A percentile compares a stretch with the other conserved stretches of the same genome.
Evolutionary conservation across 805 yeast species (phyloP).

Genomic region (Metschnikowia similis): DNA sequence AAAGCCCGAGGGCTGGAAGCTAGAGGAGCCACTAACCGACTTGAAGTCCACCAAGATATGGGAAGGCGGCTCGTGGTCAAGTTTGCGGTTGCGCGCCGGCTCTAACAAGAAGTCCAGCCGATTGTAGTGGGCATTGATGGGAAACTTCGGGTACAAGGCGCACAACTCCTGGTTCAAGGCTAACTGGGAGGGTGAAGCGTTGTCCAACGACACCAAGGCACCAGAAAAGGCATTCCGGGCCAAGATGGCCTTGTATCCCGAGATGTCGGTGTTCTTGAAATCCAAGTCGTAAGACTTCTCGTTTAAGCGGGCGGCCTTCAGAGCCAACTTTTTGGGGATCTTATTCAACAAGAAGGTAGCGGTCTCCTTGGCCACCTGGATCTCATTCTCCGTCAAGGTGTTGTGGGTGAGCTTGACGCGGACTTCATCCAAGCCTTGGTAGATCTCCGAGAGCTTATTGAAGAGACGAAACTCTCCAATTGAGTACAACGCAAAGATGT

Average conservation of each 20-base stretch:
- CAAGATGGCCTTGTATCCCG: slow-evolving; percentile 65
- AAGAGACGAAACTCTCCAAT: slow-evolving; percentile 65
- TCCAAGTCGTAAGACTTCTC: slow-evolving; percentile 38
- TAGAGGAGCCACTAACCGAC: slow-evolving; percentile 57
- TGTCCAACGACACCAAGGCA: slow-evolving; percentile 42
- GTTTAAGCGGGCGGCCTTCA: slow-evolving; percentile 37
- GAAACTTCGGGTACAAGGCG: slow-evolving; percentile 72
- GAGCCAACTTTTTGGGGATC: slow-evolving; percentile 56
- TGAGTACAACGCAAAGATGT: slow-evolving; percentile 66
- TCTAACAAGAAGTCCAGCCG: slow-evolving; percentile 29
- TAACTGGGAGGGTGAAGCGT: slow-evolving; percentile 50
- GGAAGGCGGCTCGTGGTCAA: slow-evolving; percentile 49
- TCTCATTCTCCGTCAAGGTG: slow-evolving; percentile 54
- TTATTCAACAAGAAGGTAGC: slow-evolving; percentile 52
- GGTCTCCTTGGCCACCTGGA: slow-evolving; percentile 42
- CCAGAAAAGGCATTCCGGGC: slow-evolving; percentile 62
- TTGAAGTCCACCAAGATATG: slow-evolving; percentile 77
- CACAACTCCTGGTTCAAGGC: slow-evolving; percentile 66
- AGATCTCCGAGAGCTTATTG: slow-evolving; percentile 50
- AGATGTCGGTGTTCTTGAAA: slow-evolving; percentile 43
- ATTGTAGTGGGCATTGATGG: slow-evolving; percentile 39
- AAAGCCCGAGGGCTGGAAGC: slow-evolving; percentile 60
- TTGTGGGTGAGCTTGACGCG: slow-evolving; percentile 49
- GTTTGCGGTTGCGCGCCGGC: slow-evolving; percentile 46
- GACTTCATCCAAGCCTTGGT: slow-evolving; percentile 54